Conservation (phyloP, 176 grass and related monocot genomes). For the barley (Hordeum vulgare) region DNA sequence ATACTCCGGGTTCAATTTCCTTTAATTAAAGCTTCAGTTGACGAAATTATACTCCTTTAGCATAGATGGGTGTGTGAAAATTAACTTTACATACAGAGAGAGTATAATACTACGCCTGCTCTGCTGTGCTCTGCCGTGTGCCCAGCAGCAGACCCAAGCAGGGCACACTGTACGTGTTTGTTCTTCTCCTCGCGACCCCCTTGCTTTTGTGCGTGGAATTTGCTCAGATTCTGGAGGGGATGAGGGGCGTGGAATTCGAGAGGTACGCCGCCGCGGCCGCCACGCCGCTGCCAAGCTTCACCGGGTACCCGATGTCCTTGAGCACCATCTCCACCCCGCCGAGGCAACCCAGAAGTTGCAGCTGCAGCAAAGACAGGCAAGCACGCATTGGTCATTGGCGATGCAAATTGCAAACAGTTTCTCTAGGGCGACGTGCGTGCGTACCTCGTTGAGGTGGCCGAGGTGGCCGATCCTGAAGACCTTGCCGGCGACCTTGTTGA, state of each 20-base stretch:
- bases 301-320: constrained; percentile 82
- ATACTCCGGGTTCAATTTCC: background rate
- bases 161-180: background rate
- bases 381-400: background rate
- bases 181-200: background rate
- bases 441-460: constrained; percentile 94
- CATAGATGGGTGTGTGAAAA: constrained; percentile 19
- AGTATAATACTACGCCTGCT: background rate
- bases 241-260: constrained; percentile 68
- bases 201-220: background rate
- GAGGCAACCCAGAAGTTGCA: constrained; percentile 83
- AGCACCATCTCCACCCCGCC: constrained; percentile 95
- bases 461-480: constrained; percentile 95
- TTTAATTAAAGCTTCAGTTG: constrained; percentile 8
- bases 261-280: constrained; percentile 77
- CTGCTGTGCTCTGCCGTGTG: background rate
- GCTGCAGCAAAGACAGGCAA: constrained; percentile 33
- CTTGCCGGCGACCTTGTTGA: constrained; percentile 91
- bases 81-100: constrained; percentile 52
- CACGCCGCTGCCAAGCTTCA: constrained; percentile 92
- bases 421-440: too few species aligned
- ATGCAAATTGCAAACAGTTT: background rate
- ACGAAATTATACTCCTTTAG: constrained; percentile 5
- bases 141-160: constrained; percentile 2
- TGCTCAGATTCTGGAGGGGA: constrained; percentile 81